Evolutionary conservation across 2,329 filamentous ascomycete genomes (phyloP).

Genomic region (Trichoderma lentiforme): DNA sequence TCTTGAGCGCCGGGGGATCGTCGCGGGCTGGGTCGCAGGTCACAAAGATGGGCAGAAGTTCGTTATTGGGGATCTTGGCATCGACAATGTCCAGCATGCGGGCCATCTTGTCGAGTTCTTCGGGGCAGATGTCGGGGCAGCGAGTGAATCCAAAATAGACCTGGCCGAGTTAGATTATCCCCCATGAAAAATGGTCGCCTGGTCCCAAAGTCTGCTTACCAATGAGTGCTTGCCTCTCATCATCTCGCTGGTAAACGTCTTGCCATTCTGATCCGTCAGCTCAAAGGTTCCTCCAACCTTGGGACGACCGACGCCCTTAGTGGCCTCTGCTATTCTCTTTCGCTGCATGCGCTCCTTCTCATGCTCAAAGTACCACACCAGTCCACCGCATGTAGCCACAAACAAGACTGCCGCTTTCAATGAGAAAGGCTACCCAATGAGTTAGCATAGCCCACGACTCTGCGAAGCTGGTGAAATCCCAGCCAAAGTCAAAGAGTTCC

Average conservation of each 20-base stretch:
- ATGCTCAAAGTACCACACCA: constrained; percentile 87
- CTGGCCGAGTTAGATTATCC: constrained; percentile 41
- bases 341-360: constrained; percentile 91
- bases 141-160: constrained; percentile 98
- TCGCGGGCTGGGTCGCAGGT: constrained; percentile 94
- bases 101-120: constrained; percentile 99
- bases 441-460: neutral
- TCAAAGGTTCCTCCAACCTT: constrained; percentile 89
- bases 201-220: constrained; percentile 45
- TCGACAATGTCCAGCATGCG: constrained; percentile 77
- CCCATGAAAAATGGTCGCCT: neutral
- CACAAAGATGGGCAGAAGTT: constrained; percentile 80
- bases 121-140: constrained; percentile 97
- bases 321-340: constrained; percentile 83
- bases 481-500: neutral
- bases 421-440: constrained; percentile 70
- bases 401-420: constrained; percentile 88
- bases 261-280: constrained; percentile 77
- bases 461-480: neutral
- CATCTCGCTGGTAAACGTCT: constrained; percentile 71
- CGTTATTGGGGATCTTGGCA: constrained; percentile 43
- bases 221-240: constrained; percentile 83
- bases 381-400: constrained; percentile 68
- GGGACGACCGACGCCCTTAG: constrained; percentile 87
- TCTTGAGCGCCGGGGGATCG: constrained; percentile 76